Base-by-base conservation (phyloP, 23 red algal genomes). In the Gracilaria caudata region DNA sequence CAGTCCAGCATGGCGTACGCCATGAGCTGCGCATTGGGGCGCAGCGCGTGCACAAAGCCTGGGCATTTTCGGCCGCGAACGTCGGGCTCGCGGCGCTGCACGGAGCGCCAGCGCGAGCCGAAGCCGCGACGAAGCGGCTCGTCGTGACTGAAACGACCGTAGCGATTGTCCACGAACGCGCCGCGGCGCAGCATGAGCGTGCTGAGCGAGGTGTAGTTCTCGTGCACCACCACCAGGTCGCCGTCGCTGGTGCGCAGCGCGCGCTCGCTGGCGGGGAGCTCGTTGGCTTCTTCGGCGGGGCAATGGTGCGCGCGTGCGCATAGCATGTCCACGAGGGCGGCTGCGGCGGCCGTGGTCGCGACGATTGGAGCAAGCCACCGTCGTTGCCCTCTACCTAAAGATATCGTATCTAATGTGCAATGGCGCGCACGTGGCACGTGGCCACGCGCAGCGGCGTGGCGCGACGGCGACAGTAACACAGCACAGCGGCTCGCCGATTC, bases 41-140 rank as follows among this genome's bases (percentile, higher is more conserved):
- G 36, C 40, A 98, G 77, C 21, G 84, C 90, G 78, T 90, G 84
- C 26, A 98, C 90, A 71, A 94, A 98, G 68, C 95, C 89, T 9
- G 58, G 59, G 59, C 73, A 72, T 6, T 37, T n/a, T n/a, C n/a
- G n/a, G n/a, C n/a, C n/a, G n/a, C n/a, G n/a, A n/a, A n/a, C n/a
- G 21, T 43, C 19, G 36, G 49, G 32, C 49, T 23, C 60, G 26
- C 49, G 40, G 68, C 51, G 40, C 29, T 64, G 46, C 20, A 74
- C 37, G 45, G 77, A 55, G n/a, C 64, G 11, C 93, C 84, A 89
- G 51, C 92, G 92, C 9, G 84, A 63, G 53, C 92, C 92, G 24
- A 90, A 38, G 10, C 76, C 54, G 3, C 51, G n/a, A 14, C 86
- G 79, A 35, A 95, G 53, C 45, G 90, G 24, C 38, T 78, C 51